Percentiles rank a stretch among this genome's conserved stretches.
phyloP scores from a whole-genome alignment of 345 rosid species.

The Luvunga scandens region DNA sequence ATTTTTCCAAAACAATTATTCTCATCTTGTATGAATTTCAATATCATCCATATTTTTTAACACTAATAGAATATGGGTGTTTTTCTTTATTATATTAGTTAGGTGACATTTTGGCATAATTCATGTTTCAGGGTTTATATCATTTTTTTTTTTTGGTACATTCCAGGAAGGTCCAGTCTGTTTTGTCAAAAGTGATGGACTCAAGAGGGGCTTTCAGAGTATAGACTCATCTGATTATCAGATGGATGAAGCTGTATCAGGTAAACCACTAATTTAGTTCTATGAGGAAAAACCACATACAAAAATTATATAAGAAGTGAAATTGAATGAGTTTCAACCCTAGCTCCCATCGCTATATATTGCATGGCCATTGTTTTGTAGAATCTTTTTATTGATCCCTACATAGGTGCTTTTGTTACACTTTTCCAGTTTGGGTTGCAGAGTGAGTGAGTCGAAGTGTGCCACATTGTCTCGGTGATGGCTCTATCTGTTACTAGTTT shows the following conservation, averaged over 20 bases:
- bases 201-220: slow-evolving; percentile 50
- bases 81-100: neutral
- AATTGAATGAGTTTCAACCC: neutral
- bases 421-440: neutral
- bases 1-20: slow-evolving; percentile 1
- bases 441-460: neutral
- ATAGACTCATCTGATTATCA: slow-evolving; percentile 64
- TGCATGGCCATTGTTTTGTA: neutral
- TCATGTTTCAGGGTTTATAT: neutral
- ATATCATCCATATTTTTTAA: slow-evolving; percentile 5
- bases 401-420: neutral
- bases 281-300: neutral
- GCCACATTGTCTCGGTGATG: neutral
- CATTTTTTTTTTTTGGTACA: neutral
- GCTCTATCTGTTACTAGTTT: neutral
- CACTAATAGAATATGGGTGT: neutral
- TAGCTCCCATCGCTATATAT: neutral
- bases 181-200: slow-evolving; percentile 38
- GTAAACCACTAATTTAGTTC: slow-evolving; percentile 19
- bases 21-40: slow-evolving; percentile 1
- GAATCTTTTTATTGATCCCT: neutral
- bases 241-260: slow-evolving; percentile 58
- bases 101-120: neutral
- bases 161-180: slow-evolving; percentile 34
- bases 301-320: neutral